Evolutionary conservation across 2,329 filamentous ascomycete species (phyloP), one percentile per base, ranked within the genome.

Genomic region (Exserohilum turcica): DNA sequence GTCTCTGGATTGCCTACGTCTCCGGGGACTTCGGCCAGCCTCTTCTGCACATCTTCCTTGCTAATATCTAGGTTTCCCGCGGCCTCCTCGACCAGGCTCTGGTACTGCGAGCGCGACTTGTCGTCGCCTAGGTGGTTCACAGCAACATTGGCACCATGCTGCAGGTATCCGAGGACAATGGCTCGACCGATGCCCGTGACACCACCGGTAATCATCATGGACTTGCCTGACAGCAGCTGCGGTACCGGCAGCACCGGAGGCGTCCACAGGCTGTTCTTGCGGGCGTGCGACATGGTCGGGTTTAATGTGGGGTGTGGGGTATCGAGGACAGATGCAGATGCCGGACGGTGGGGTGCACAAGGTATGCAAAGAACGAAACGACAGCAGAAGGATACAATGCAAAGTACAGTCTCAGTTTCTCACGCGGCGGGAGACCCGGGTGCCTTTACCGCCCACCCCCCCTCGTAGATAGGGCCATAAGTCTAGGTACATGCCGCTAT

Each of bases 131-230:
- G 83, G 70, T 94, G 89, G 78, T 94, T 96, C 56, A 95, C 84
- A 24, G 89, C 86, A 28, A 95, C 89, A 70, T 84, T 83, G 63
- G 88, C 89, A 61, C 91, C 91, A 64, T 95, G 90, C 4, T 82
- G 80, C 46, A 93, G 78, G 72, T 90, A 95, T 65, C 87, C 87
- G 44, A 96, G 82, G 36, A 88, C 86, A 59, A 96, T 95, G 63
- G 91, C 92, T 60, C 90, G 84, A 46, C 92, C 92, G 65, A 96
- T 96, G 49, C 91, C 91, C 1, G 91, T 95, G 3, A 88, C 88
- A 52, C 90, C 91, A 60, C 92, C 91, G 0, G 91, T 96, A 67
- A 96, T 91, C 71, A 91, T 89, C 75, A 90, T 90, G 10, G 87
- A 88, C 76, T 95, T 95, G 73, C 84, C 85, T 48, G 77, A 71